Evolutionary conservation across 1,139 yeast species (phyloP).

Genomic region (Taiozyma sp.): DNA sequence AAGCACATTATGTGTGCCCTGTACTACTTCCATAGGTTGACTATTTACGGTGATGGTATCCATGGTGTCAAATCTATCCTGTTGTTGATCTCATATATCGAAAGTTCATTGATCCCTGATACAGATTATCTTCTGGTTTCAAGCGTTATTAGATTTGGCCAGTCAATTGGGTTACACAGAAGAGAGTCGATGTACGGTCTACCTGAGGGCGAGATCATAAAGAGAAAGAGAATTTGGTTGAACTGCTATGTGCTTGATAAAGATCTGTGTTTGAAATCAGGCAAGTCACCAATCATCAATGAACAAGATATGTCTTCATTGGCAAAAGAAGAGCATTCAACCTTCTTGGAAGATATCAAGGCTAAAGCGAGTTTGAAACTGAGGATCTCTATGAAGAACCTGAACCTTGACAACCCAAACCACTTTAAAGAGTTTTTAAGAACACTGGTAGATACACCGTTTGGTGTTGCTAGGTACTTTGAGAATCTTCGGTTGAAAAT

Average conservation of each 20-base stretch:
- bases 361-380: constrained; percentile 4
- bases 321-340: constrained; percentile 8
- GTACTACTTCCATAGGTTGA: constrained; percentile 4
- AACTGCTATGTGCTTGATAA: constrained; percentile 48
- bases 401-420: constrained; percentile 10
- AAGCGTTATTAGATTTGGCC: constrained; percentile 53
- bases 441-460: constrained; percentile 5
- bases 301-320: constrained; percentile 39
- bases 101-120: constrained; percentile 38
- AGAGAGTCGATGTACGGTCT: constrained; percentile 41
- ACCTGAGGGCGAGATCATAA: constrained; percentile 31
- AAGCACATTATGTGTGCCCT: constrained; percentile 5
- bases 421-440: constrained; percentile 5
- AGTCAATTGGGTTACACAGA: constrained; percentile 59
- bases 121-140: constrained; percentile 40
- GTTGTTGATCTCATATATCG: constrained; percentile 39
- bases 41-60: constrained; percentile 31
- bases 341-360: constrained; percentile 8
- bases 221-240: constrained; percentile 49
- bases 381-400: constrained; percentile 2
- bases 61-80: constrained; percentile 43
- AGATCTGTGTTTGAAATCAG: constrained; percentile 48
- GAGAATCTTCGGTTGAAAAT: constrained; percentile 19
- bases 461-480: constrained; percentile 8
- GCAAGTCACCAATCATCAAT: constrained; percentile 53